A percentile compares a stretch with the other conserved stretches of the same genome.
These are phyloP conservation scores for Phytomonas serpens DNA, from an alignment of 208 protist genomes.

Conservation along the genomic window DNA sequence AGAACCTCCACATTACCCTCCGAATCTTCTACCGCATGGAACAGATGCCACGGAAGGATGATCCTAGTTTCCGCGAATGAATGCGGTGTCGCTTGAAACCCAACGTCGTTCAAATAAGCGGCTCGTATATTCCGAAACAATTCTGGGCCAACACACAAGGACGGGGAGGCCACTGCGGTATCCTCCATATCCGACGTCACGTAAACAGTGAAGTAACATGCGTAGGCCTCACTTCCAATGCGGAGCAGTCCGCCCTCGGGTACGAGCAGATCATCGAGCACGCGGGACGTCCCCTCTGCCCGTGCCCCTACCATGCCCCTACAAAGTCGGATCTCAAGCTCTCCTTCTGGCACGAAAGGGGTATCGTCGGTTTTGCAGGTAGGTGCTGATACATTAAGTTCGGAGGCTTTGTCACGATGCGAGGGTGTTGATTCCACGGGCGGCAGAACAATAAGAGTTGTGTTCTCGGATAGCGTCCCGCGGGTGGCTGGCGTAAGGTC, in stretches of 20 bases:
- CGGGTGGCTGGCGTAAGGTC: conserved; percentile 52
- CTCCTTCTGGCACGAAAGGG: conserved; percentile 6
- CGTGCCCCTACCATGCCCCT: conserved; percentile 20
- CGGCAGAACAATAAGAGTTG: conserved; percentile 59
- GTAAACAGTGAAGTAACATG: conserved; percentile 27
- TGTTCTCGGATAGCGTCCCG: conserved; percentile 24
- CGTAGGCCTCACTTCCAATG: conserved; percentile 23
- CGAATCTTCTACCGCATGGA: conserved; percentile 19
- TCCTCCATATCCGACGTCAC: background rate
- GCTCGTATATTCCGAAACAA: conserved; percentile 68
- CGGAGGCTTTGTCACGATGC: background rate
- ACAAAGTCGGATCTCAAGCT: conserved; percentile 24
- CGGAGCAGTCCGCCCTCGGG: conserved; percentile 23
- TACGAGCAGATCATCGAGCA: conserved; percentile 26
- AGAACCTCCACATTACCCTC: conserved; percentile 15
- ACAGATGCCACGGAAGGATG: conserved; percentile 18
- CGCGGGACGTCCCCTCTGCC: conserved; percentile 14
- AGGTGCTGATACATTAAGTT: background rate
- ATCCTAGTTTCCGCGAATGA: conserved; percentile 16
- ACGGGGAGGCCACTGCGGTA: background rate
- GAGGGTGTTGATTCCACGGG: conserved; percentile 11
- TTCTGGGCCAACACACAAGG: conserved; percentile 24
- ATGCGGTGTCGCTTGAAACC: conserved; percentile 3
- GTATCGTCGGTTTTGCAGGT: conserved; percentile 1
- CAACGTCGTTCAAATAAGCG: conserved; percentile 15